A percentile compares a stretch with the other conserved stretches of the same genome.
Evolutionary conservation across 2,329 filamentous ascomycete species (phyloP).

Genomic region (Fonsecaea multimorphosa): DNA sequence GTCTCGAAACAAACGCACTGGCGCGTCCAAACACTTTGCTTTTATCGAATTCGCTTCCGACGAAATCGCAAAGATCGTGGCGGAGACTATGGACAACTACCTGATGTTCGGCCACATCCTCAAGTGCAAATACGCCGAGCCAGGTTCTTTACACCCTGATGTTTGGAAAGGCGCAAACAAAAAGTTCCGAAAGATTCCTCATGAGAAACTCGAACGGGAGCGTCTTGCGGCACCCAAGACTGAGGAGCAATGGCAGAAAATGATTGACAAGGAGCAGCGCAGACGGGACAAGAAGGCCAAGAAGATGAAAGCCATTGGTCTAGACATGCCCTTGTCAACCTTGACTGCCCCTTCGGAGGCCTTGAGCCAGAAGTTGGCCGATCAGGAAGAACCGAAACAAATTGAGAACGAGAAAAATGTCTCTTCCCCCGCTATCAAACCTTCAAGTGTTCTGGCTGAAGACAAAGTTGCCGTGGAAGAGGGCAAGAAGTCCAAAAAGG

Average conservation of each 20-base stretch:
- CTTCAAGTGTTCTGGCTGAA: constrained; percentile 43
- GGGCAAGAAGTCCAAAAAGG: constrained; percentile 46
- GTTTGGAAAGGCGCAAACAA: constrained; percentile 90
- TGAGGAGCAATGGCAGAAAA: constrained; percentile 78
- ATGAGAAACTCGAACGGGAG: constrained; percentile 82
- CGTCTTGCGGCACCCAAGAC: constrained; percentile 74
- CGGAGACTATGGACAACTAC: constrained; percentile 97
- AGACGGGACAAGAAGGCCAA: constrained; percentile 72
- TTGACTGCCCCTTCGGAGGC: constrained; percentile 69
- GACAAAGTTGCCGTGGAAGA: constrained; percentile 39
- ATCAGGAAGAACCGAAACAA: constrained; percentile 36
- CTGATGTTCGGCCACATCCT: constrained; percentile 92
- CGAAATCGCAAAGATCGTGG: constrained; percentile 87
- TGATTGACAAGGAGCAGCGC: constrained; percentile 73
- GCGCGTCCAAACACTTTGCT: constrained; percentile 88
- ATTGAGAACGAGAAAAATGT: constrained; percentile 43
- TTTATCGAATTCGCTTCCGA: constrained; percentile 84
- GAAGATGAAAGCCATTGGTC: constrained; percentile 79
- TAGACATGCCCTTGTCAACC: constrained; percentile 77
- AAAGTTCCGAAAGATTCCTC: constrained; percentile 85
- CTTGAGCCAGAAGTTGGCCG: constrained; percentile 38
- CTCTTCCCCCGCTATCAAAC: constrained; percentile 34
- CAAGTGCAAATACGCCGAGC: constrained; percentile 79
- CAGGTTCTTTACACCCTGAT: constrained; percentile 77
- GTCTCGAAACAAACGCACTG: constrained; percentile 90